phyloP scores from a whole-genome alignment of 192 early-diverging fungal genomes.

The Backusella circina region DNA sequence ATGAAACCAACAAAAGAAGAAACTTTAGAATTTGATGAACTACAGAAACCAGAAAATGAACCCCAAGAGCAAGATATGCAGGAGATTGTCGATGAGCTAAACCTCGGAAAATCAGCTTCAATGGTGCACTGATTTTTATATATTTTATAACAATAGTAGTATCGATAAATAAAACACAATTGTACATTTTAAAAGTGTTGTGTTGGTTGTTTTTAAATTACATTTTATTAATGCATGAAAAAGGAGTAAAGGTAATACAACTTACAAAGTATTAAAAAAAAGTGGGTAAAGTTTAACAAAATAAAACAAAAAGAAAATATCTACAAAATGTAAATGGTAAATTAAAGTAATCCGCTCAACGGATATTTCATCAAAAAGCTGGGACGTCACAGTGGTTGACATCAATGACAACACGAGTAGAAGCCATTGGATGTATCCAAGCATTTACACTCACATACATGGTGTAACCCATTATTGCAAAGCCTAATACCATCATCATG shows the following conservation, averaged over 20 bases:
- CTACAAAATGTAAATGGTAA: neutral
- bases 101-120: neutral
- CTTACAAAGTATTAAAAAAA: neutral
- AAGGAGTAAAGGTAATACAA: neutral
- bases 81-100: neutral
- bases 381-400: neutral
- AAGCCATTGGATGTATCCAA: constrained; percentile 25
- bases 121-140: neutral
- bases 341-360: neutral
- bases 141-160: neutral
- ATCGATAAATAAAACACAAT: neutral
- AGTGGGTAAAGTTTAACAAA: neutral
- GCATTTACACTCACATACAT: constrained; percentile 65
- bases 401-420: neutral
- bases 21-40: neutral
- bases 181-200: neutral
- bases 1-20: neutral
- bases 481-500: constrained; percentile 56
- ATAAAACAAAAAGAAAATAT: neutral
- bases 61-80: neutral
- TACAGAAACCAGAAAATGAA: neutral
- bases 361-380: neutral
- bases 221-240: neutral
- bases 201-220: neutral
- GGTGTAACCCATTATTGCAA: constrained; percentile 68